Evolutionary conservation across 2,329 filamentous ascomycete genomes (phyloP), one percentile per base, ranked within the genome.

Genomic region (Lojkania enalia): DNA sequence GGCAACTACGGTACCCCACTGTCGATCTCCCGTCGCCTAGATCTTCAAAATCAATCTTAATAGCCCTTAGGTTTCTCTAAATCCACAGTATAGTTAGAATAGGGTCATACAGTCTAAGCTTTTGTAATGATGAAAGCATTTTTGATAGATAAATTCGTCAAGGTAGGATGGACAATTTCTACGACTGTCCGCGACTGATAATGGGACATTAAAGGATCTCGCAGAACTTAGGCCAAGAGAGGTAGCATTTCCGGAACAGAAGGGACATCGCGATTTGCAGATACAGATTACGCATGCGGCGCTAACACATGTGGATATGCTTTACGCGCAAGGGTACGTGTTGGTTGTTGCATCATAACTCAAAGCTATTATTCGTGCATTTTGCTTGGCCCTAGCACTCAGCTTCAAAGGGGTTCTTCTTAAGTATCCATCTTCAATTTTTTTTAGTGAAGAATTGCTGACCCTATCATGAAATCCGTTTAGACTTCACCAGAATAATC

Each of bases 291-390:
- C 76, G 1, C 79, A 81, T 46, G 77, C 77, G 42, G 78, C 79
- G 3, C 70, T 82, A 16, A 83, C 83, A 42, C 82, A 82, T 57
- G 80, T 83, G 36, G 82, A 84, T 55, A 74, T 81, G 6, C 73
- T 84, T 36, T 83, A 84, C 58, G 77, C 77, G 2, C 73, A 74
- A 35, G n/a, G n/a, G n/a, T n/a, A n/a, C n/a, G n/a, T n/a, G n/a
- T n/a, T n/a, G n/a, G n/a, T n/a, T n/a, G n/a, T n/a, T n/a, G n/a
- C n/a, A n/a, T n/a, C n/a, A n/a, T n/a, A n/a, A n/a, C n/a, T n/a
- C n/a, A n/a, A n/a, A n/a, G n/a, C n/a, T n/a, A n/a, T n/a, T n/a
- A n/a, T n/a, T n/a, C n/a, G n/a, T n/a, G n/a, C n/a, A n/a, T n/a
- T n/a, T n/a, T n/a, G n/a, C n/a, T n/a, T n/a, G n/a, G n/a, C n/a